Base-by-base conservation (phyloP, 2,329 filamentous ascomycete species). In the Calonectria multiphialidica region DNA sequence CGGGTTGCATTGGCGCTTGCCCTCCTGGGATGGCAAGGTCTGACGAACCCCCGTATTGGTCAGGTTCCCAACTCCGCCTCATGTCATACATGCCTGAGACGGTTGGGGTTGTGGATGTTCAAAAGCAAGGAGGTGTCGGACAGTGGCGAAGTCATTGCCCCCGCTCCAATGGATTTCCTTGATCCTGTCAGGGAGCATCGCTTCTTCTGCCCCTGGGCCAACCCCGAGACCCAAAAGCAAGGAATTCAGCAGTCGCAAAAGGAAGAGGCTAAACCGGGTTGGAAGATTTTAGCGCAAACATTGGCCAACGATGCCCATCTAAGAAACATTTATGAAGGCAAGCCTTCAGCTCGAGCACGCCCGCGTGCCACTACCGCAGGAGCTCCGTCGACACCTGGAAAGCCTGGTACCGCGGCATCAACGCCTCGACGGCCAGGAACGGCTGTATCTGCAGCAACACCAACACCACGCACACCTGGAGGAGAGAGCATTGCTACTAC, bases 21-120 rank as follows among this genome's bases (percentile, higher is more conserved):
- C 13, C 83, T 95, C 23, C 90, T 93, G 71, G 94, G 94, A 40
- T 96, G 94, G 94, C 91, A 95, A 78, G 91, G 91, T n/a, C 85
- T 91, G 3, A 85, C 84, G 8, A 88, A 90, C 76, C 75, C 84
- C 15, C 84, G 88, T 80, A 84, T 91, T 78, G 83, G 92, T 80
- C 83, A 91, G 1, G 90, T 93, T 25, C 91, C 93, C 47, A 93
- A 95, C 72, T 90, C 96, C 18, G 92, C 94, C 7, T 92, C 92
- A 5, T 99, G 97, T 82, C 90, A 93, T 71, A 94, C 95, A 23
- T 99, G 97, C 81, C 94, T 98, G 80, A 92, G 97, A 71, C 92
- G 96, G 1, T 87, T 98, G 0, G 97, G 97, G 0, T 88, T 99
- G 2, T 99, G 97, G 97, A 93, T 99, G 87, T 98, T 98, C 82